A percentile compares a stretch with the other conserved stretches of the same genome.
Evolutionary conservation across 2,329 filamentous ascomycete species (phyloP).

Genomic region (Cyclaneusma minus): DNA sequence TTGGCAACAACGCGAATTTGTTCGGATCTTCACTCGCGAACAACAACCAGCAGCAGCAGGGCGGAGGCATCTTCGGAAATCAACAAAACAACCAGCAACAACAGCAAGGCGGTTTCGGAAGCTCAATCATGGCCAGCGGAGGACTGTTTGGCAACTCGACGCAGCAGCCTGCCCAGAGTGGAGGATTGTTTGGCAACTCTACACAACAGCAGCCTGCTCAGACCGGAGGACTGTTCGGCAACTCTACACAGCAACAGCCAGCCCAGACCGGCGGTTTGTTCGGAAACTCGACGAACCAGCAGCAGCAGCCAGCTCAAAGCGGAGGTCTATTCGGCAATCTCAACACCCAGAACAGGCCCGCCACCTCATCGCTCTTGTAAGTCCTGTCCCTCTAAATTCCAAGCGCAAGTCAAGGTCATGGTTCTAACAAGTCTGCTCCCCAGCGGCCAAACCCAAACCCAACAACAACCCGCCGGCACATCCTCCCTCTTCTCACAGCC

Average conservation of each 20-base stretch:
- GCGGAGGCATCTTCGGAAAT: conserved; percentile 15
- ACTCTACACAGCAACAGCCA: conserved; percentile 1
- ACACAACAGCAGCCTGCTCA: not conserved
- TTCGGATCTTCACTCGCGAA: too few relatives aligned
- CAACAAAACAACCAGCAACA: conserved; percentile 8
- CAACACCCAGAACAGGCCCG: conserved; percentile 13
- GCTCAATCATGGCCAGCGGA: conserved; percentile 10
- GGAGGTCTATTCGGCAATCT: conserved; percentile 10
- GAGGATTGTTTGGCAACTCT: not conserved
- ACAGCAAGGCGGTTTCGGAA: conserved; percentile 9
- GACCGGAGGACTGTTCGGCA: not conserved
- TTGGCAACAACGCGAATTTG: too few relatives aligned
- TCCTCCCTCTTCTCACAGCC: conserved; percentile 19
- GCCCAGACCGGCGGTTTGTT: conserved; percentile 17
- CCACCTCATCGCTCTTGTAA: conserved; percentile 17
- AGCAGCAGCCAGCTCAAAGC: conserved; percentile 2
- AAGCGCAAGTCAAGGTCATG: not conserved
- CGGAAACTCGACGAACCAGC: conserved; percentile 9
- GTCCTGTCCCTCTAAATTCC: conserved; percentile 7
- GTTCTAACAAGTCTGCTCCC: conserved; percentile 5
- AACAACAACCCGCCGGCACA: conserved; percentile 10
- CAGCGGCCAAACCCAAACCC: conserved; percentile 6
- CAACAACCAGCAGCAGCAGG: conserved; percentile 11
- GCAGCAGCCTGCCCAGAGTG: conserved; percentile 8
- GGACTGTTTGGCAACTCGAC: conserved; percentile 12